Conservation (phyloP, 805 yeast genomes). For the Sugiyamaella chiloensis region DNA sequence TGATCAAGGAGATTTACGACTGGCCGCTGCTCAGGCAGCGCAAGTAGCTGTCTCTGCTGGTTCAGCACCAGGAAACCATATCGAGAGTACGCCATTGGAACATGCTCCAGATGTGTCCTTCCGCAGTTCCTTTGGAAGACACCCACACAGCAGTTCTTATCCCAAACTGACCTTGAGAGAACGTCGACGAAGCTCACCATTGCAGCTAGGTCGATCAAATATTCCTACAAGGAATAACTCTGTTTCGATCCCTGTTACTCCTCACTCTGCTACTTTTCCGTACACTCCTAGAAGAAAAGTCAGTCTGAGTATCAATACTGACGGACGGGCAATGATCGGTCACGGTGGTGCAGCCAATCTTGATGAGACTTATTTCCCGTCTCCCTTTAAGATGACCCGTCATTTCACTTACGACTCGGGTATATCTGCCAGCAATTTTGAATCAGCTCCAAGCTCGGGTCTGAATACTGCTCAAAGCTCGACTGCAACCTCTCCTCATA, state of each 20-base stretch:
- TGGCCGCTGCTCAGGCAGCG: not conserved
- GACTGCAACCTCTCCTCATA: slow-evolving; percentile 10
- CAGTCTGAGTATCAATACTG: slow-evolving; percentile 1
- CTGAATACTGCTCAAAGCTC: slow-evolving; percentile 1
- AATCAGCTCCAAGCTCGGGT: slow-evolving; percentile 1
- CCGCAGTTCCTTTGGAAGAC: not conserved
- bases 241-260: not conserved
- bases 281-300: slow-evolving; percentile 4
- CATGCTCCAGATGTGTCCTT: not conserved
- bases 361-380: not conserved
- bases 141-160: not conserved
- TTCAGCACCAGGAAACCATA: not conserved
- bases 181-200: slow-evolving; percentile 11
- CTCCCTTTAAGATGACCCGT: slow-evolving; percentile 4
- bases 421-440: not conserved
- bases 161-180: slow-evolving; percentile 5
- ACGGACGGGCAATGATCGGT: slow-evolving; percentile 2
- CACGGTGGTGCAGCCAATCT: not conserved
- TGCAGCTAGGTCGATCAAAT: not conserved
- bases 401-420: slow-evolving; percentile 7
- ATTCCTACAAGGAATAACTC: slow-evolving; percentile 4
- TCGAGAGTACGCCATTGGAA: not conserved
- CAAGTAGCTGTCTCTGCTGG: not conserved
- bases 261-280: not conserved
- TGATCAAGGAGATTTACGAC: not conserved